Conservation (phyloP, 805 yeast genomes). For the Cyberlindnera maritima region DNA sequence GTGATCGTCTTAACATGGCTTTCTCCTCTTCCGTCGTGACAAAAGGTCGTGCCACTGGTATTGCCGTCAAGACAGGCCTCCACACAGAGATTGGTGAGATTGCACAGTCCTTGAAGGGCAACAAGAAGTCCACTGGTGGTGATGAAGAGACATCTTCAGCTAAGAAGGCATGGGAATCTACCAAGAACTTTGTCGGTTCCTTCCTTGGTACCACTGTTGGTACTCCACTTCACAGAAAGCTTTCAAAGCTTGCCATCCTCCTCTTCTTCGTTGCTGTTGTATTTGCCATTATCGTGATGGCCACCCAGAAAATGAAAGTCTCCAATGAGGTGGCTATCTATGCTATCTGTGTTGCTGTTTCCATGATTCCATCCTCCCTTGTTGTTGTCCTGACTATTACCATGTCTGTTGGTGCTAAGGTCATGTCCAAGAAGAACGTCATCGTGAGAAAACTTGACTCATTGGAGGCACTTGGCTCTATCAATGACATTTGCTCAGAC, state of each 20-base stretch:
- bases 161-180: constrained; percentile 37
- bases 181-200: constrained; percentile 56
- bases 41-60: constrained; percentile 73
- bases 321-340: constrained; percentile 80
- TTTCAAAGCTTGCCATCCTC: constrained; percentile 72
- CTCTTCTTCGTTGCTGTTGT: constrained; percentile 77
- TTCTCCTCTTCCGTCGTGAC: constrained; percentile 66
- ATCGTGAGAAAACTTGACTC: constrained; percentile 77
- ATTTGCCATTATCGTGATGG: constrained; percentile 86
- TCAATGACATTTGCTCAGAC: constrained; percentile 78
- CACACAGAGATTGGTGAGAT: constrained; percentile 73
- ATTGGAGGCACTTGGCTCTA: constrained; percentile 75
- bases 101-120: constrained; percentile 54
- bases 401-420: constrained; percentile 79
- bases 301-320: constrained; percentile 72
- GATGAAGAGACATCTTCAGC: constrained; percentile 39
- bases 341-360: constrained; percentile 77
- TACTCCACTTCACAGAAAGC: constrained; percentile 75
- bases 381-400: constrained; percentile 82
- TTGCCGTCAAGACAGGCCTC: constrained; percentile 67
- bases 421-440: constrained; percentile 63
- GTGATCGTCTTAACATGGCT: constrained; percentile 73
- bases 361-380: constrained; percentile 80
- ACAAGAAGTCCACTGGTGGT: constrained; percentile 40
- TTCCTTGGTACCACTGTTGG: constrained; percentile 76